These are phyloP conservation scores for Rhodamnia rubescens DNA, from an alignment of 345 rosid species.

Conservation along the genomic window DNA sequence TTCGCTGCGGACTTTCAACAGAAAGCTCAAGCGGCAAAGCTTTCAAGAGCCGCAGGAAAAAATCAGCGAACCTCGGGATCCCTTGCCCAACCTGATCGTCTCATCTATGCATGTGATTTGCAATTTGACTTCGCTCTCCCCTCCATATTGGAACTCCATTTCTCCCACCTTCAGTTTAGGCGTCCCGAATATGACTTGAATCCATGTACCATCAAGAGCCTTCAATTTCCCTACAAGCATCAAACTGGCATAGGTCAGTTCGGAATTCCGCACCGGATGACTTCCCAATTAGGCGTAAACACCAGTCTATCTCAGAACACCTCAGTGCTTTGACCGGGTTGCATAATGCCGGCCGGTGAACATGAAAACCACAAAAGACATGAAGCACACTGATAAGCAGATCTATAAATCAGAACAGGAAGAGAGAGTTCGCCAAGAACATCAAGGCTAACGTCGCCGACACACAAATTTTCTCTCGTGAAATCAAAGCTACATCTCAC, in stretches of 20 bases:
- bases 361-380: background rate
- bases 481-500: background rate
- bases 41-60: constrained; percentile 37
- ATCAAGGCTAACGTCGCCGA: background rate
- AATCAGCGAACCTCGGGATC: constrained; percentile 78
- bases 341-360: background rate
- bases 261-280: background rate
- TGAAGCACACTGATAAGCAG: background rate
- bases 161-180: constrained; percentile 71
- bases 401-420: background rate
- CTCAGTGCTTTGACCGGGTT: background rate
- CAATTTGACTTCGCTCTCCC: constrained; percentile 79
- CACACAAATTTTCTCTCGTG: background rate
- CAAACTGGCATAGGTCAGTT: background rate
- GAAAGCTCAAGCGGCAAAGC: background rate
- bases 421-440: background rate
- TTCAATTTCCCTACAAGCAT: constrained; percentile 52
- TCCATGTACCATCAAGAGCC: constrained; percentile 72
- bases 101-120: constrained; percentile 76
- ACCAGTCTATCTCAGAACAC: background rate
- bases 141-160: constrained; percentile 58
- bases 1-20: fast-evolving
- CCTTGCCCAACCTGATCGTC: constrained; percentile 71
- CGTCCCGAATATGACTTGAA: constrained; percentile 74
- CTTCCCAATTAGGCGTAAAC: background rate